A percentile compares a stretch with the other conserved stretches of the same genome.
These are phyloP conservation scores for Ceratonia siliqua DNA, from an alignment of 306 rosid genomes.

Conservation along the genomic window DNA sequence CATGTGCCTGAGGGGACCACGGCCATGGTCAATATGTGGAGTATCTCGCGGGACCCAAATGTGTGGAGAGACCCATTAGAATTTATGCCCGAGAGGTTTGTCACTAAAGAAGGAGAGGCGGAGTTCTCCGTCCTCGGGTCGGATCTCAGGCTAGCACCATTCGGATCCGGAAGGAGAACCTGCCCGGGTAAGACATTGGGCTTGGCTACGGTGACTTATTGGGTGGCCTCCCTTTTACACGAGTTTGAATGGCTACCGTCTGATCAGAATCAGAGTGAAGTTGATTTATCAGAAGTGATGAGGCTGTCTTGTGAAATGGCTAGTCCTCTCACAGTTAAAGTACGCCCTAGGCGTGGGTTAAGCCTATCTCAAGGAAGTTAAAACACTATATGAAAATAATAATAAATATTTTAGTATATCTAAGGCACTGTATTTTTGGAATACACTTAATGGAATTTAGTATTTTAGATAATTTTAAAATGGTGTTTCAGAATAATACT, in stretches of 20 bases:
- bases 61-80: constrained; percentile 60
- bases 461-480: too few species aligned
- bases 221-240: constrained; percentile 70
- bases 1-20: constrained; percentile 73
- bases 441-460: too few species aligned
- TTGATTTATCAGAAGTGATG: constrained; percentile 57
- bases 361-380: not conserved
- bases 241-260: constrained; percentile 51
- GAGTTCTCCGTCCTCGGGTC: constrained; percentile 65
- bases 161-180: constrained; percentile 66
- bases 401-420: not conserved
- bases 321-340: constrained; percentile 44
- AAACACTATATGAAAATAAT: too few species aligned
- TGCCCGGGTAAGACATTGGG: constrained; percentile 70
- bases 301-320: constrained; percentile 76
- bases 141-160: constrained; percentile 68
- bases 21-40: constrained; percentile 75
- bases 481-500: too few species aligned
- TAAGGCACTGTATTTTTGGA: too few species aligned
- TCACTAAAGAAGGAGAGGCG: constrained; percentile 19
- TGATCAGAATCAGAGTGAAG: not conserved
- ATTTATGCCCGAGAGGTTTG: constrained; percentile 59
- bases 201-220: constrained; percentile 50
- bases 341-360: constrained; percentile 43
- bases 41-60: constrained; percentile 60